Base-by-base conservation (phyloP, 148 eudicot genomes). In the Arbutus unedo region DNA sequence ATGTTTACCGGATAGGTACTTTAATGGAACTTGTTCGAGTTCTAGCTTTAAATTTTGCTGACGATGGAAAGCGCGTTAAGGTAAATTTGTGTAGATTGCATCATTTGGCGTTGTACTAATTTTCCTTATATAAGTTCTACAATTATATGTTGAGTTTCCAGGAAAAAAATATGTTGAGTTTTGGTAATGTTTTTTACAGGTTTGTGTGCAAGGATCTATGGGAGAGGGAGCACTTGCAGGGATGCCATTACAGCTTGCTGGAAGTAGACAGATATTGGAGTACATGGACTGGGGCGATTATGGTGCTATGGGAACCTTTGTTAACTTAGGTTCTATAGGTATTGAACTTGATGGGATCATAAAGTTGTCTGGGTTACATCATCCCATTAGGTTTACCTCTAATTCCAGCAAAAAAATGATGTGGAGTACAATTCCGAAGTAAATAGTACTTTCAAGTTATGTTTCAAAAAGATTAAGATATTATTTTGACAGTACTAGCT, bases 191-290 rank as follows among this genome's bases (percentile, higher is more conserved):
- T 77, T 25, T 38, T 83, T 75, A 38, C 38, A 97, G 99, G 99
- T 97, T 49, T 97, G 97, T 84, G 99, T 94, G 71, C 99, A 97
- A 92, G 99, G 99, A 81, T 97, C 99, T 38, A 97, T 97, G 99
- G 99, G 99, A 67, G 91, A 91, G 85, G 99, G 99, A 82, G 91
- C 97, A 76, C 89, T 93, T 77, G 91, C 97, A 53, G 99, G 99
- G 75, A 96, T 94, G 92, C 99, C 99, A 47, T 88, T 94, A 84
- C 98, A 94, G 85, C 91, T 94, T 75, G 97, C 99, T 79, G 99
- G 98, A 78, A 94, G 90, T 81, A 88, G 97, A 47, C 90, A 90
- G 82, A 97, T 97, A 62, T 83, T 94, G 87, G 99, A 97, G 86
- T 93, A 75, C 89, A 97, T 97, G 99, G 99, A 97, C 82, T 97